Conservation (phyloP, 148 eudicot species). For the Heliosperma pusillum region DNA sequence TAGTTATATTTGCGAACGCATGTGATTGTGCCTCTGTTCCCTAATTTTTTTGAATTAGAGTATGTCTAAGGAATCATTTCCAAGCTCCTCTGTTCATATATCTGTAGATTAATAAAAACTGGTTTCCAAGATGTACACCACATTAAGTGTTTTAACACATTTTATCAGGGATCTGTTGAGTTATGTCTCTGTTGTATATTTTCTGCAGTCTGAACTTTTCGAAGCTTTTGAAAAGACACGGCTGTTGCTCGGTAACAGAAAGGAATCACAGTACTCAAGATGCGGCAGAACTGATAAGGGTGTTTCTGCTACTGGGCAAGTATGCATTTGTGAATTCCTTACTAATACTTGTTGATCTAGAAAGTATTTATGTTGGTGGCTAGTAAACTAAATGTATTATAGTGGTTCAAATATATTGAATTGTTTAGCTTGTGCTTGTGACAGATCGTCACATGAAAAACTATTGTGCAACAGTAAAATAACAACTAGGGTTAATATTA, state of each 20-base stretch:
- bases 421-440: not conserved
- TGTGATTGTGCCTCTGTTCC: not conserved
- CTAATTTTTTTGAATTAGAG: not conserved
- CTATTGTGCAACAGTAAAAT: not conserved
- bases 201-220: conserved; percentile 82
- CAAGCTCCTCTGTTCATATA: not conserved
- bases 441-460: not conserved
- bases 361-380: not conserved
- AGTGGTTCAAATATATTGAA: not conserved
- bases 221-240: conserved; percentile 69
- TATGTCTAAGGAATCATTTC: not conserved
- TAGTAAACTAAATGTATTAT: not conserved
- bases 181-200: conserved; percentile 20
- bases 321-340: conserved; percentile 26
- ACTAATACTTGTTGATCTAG: not conserved
- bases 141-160: not conserved
- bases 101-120: not conserved
- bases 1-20: conserved; percentile 3
- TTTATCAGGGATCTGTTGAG: not conserved
- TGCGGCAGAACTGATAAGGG: conserved; percentile 99
- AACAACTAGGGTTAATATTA: not conserved
- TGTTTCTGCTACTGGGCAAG: conserved; percentile 92
- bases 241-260: conserved; percentile 62
- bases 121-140: not conserved
- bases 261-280: conserved; percentile 70